Percentiles rank a stretch among this genome's conserved stretches.
phyloP scores from a whole-genome alignment of 306 rosid species.

The Cucumis hystrix region DNA sequence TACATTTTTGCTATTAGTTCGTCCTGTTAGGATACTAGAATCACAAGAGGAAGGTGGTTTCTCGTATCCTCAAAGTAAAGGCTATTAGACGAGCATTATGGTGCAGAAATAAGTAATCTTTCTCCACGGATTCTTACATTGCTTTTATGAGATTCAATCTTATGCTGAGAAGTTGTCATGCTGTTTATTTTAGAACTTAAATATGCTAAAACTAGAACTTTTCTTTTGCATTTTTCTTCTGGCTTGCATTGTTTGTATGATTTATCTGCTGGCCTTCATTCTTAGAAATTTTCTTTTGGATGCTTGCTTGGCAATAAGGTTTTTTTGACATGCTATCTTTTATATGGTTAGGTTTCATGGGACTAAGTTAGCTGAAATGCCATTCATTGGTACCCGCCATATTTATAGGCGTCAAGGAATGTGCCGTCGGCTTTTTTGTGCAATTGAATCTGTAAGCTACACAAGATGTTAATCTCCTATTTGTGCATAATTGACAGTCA shows the following conservation, averaged over 20 bases:
- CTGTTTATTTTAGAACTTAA: neutral
- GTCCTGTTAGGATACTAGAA: neutral
- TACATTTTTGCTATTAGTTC: neutral
- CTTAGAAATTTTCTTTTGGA: neutral
- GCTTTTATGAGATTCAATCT: neutral
- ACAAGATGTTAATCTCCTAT: slow-evolving; percentile 9
- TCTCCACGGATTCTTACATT: neutral
- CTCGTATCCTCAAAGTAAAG: neutral
- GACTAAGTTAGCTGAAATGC: slow-evolving; percentile 93
- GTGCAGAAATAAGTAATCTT: neutral
- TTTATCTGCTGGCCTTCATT: neutral
- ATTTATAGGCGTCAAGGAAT: slow-evolving; percentile 95
- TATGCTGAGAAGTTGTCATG: neutral
- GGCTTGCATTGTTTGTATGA: neutral
- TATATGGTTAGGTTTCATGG: slow-evolving; percentile 72
- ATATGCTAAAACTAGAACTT: neutral
- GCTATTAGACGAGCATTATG: neutral
- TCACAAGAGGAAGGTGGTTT: neutral
- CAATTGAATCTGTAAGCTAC: slow-evolving; percentile 67
- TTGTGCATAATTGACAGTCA: neutral
- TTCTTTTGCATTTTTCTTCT: neutral
- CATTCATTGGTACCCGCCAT: slow-evolving; percentile 94
- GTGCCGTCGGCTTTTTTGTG: slow-evolving; percentile 90
- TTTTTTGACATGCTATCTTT: slow-evolving; percentile 9
- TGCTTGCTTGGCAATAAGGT: neutral